phyloP scores from a whole-genome alignment of 1,139 yeast species.

The Taiozyma onychis region DNA sequence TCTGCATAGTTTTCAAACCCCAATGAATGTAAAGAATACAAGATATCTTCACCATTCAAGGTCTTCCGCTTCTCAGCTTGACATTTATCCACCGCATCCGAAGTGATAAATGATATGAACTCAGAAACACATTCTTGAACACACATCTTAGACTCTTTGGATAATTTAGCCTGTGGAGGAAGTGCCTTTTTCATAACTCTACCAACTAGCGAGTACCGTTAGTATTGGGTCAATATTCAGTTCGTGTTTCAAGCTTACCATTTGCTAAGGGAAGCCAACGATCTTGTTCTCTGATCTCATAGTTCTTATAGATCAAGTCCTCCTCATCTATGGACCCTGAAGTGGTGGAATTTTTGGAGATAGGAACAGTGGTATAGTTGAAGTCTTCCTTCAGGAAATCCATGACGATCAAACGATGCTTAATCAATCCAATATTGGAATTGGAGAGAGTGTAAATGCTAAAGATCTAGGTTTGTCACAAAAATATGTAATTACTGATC shows the following conservation, averaged over 20 bases:
- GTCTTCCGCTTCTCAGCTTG: slow-evolving; percentile 62
- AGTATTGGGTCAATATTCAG: not conserved
- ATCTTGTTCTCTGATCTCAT: slow-evolving; percentile 58
- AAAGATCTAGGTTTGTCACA: not conserved
- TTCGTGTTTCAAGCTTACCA: slow-evolving; percentile 26
- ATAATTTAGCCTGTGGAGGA: slow-evolving; percentile 76
- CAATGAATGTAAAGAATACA: slow-evolving; percentile 46
- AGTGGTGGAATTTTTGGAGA: slow-evolving; percentile 1
- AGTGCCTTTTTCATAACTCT: slow-evolving; percentile 79
- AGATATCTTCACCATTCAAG: slow-evolving; percentile 63
- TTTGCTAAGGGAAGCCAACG: slow-evolving; percentile 73
- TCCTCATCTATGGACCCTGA: slow-evolving; percentile 7
- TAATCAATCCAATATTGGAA: not conserved
- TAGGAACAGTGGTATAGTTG: slow-evolving; percentile 9
- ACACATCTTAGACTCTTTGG: slow-evolving; percentile 86
- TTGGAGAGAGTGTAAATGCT: not conserved
- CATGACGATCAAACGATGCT: not conserved
- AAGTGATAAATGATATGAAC: slow-evolving; percentile 69
- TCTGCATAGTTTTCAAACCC: slow-evolving; percentile 74
- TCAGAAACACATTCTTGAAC: slow-evolving; percentile 90
- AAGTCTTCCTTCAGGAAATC: not conserved
- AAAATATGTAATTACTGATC: not conserved
- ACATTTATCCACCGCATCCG: slow-evolving; percentile 65
- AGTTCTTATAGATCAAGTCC: slow-evolving; percentile 7
- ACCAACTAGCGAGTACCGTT: slow-evolving; percentile 33